Evolutionary conservation across 495 filamentous ascomycete species (phyloP), one percentile per base, ranked within the genome.

Genomic region (Parathielavia appendiculata): DNA sequence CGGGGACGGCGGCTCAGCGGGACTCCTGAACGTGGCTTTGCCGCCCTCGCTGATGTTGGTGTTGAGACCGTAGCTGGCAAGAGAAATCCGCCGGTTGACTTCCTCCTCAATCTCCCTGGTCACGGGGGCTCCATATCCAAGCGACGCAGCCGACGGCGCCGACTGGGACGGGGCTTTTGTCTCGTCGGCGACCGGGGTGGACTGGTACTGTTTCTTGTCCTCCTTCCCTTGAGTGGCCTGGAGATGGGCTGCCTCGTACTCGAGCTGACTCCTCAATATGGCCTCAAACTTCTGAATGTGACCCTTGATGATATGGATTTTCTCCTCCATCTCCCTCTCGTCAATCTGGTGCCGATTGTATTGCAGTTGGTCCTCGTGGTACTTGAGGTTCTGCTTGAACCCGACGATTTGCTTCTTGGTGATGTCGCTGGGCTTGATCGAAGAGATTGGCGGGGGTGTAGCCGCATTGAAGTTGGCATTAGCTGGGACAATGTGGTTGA

Each of bases 261-360:
- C 67, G 10, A 71, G 51, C 52, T 80, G 73, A 8, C 48, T 46
- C 48, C 72, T 61, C 41, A 69, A 60, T 8, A 56, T 70, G 34
- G 62, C 34, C 63, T 79, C 75, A 44, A 80, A 80, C 6, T 61
- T 56, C 26, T 61, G 57, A 30, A 79, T 73, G 40, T 69, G 63
- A 14, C 66, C 58, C 54, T 63, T 63, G 51, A 75, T 54, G 49
- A 59, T 68, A 32, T 66, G 56, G 35, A 68, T 70, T 19, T 68
- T 63, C 5, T 58, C 53, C 38, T 68, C 65, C 51, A 75, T 72
- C 32, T 66, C 66, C 39, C 69, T 72, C 43, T 76, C 77, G 54
- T 81, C 76, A 54, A 80, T 76, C 57, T 81, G 78, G 45, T 81
- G 73, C 20, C 67, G 71, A 43, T 79, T 78, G 63, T 73, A 75